Conservation (phyloP, 441 rosid species). For the Pelargonium citronellum region DNA sequence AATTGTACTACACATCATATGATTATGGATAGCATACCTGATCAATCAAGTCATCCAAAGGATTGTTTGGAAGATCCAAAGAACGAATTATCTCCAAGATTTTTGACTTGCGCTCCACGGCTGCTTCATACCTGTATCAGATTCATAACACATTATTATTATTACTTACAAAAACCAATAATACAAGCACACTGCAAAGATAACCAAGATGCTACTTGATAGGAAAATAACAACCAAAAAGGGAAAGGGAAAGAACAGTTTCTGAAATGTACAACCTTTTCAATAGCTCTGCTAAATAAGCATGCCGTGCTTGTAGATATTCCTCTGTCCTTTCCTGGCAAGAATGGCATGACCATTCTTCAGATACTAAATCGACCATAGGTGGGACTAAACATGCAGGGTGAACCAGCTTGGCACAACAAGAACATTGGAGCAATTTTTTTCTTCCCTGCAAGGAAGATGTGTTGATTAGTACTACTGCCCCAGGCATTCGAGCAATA, state of each 20-base stretch:
- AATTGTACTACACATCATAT: neutral
- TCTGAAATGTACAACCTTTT: constrained; percentile 48
- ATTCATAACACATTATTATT: constrained; percentile 21
- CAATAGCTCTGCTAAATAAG: constrained; percentile 57
- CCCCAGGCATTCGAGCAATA: constrained; percentile 19
- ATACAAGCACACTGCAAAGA: constrained; percentile 3
- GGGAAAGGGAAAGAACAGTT: constrained; percentile 14
- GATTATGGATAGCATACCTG: constrained; percentile 43
- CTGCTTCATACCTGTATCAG: constrained; percentile 72
- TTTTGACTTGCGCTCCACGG: constrained; percentile 75
- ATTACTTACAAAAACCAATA: constrained; percentile 16
- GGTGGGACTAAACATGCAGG: constrained; percentile 85
- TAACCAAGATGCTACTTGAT: constrained; percentile 14
- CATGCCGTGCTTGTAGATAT: constrained; percentile 65
- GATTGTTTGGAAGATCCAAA: constrained; percentile 93
- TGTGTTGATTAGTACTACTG: constrained; percentile 20
- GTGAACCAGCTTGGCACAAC: constrained; percentile 88
- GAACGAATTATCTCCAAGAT: constrained; percentile 86
- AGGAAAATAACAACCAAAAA: constrained; percentile 11
- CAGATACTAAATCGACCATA: constrained; percentile 55
- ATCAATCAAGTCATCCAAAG: constrained; percentile 94
- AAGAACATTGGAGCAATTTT: constrained; percentile 88
- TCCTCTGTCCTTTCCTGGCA: constrained; percentile 98
- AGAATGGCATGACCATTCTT: constrained; percentile 85
- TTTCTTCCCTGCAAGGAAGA: constrained; percentile 68